Conservation (phyloP, 306 rosid species). For the Glycyrrhiza uralensis region DNA sequence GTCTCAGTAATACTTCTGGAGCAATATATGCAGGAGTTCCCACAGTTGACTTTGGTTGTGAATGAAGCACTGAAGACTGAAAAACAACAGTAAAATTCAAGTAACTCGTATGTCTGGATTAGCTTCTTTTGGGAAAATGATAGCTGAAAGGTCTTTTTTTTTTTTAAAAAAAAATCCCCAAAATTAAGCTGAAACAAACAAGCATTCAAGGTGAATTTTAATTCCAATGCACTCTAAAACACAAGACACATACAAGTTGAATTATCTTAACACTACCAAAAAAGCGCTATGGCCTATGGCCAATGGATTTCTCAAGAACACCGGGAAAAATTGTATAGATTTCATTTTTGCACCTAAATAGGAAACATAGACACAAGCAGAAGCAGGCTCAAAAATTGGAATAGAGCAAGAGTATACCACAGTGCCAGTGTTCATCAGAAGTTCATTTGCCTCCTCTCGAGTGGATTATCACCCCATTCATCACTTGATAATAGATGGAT, state of each 20-base stretch:
- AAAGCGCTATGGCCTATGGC: background rate
- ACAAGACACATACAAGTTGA: background rate
- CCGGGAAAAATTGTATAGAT: background rate
- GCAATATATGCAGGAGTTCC: slow-evolving; percentile 99
- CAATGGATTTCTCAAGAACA: background rate
- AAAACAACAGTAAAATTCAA: slow-evolving; percentile 11
- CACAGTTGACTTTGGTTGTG: slow-evolving; percentile 95
- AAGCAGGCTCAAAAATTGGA: background rate
- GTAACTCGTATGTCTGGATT: background rate
- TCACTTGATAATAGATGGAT: background rate
- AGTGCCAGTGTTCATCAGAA: background rate
- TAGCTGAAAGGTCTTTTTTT: background rate
- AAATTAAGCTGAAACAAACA: background rate
- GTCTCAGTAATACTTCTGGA: slow-evolving; percentile 84
- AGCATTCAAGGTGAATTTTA: background rate
- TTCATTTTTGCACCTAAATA: background rate
- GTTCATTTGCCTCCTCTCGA: background rate
- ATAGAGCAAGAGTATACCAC: background rate
- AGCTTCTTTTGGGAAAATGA: background rate
- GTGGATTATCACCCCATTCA: background rate
- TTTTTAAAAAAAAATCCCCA: background rate
- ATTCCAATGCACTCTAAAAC: too few species aligned
- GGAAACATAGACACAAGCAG: background rate
- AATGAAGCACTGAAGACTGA: slow-evolving; percentile 94
- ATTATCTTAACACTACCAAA: background rate